Conservation (phyloP, 345 rosid species). For the Citrus trifoliata region DNA sequence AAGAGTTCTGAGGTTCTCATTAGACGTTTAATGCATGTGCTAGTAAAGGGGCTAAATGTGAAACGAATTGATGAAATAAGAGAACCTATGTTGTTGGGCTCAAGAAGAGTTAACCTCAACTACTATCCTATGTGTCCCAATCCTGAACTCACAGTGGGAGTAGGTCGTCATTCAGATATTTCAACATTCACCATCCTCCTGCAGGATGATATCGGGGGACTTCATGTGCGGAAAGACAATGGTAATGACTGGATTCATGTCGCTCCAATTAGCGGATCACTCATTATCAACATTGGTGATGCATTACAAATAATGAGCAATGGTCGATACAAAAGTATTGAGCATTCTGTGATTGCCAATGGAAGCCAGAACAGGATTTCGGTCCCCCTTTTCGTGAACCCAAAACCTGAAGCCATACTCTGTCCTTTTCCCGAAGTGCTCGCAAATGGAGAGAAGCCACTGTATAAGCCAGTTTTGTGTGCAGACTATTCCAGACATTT, state of each 20-base stretch:
- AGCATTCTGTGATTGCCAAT: conserved; percentile 16
- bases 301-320: conserved; percentile 26
- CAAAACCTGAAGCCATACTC: background rate
- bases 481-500: conserved; percentile 34
- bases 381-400: conserved; percentile 22
- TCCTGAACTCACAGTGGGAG: too few relatives aligned
- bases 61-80: too few relatives aligned
- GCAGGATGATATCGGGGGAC: conserved; percentile 47
- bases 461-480: conserved; percentile 19
- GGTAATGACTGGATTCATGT: too few relatives aligned
- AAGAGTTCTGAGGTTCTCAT: too few relatives aligned
- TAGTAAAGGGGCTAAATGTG: too few relatives aligned
- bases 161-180: too few relatives aligned
- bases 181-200: conserved; percentile 15
- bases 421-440: conserved; percentile 1
- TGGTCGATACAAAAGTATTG: conserved; percentile 20
- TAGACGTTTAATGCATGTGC: too few relatives aligned
- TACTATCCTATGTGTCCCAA: too few relatives aligned
- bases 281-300: conserved; percentile 22
- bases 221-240: conserved; percentile 26
- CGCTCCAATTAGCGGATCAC: conserved; percentile 9
- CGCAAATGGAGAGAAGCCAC: conserved; percentile 14
- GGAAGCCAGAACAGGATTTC: conserved; percentile 14
- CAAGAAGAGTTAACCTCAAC: too few relatives aligned
- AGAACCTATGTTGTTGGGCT: too few relatives aligned